Evolutionary conservation across 352 stramenopile genomes (phyloP), one percentile per base, ranked within the genome.

Genomic region (Phytophthora fragariae): DNA sequence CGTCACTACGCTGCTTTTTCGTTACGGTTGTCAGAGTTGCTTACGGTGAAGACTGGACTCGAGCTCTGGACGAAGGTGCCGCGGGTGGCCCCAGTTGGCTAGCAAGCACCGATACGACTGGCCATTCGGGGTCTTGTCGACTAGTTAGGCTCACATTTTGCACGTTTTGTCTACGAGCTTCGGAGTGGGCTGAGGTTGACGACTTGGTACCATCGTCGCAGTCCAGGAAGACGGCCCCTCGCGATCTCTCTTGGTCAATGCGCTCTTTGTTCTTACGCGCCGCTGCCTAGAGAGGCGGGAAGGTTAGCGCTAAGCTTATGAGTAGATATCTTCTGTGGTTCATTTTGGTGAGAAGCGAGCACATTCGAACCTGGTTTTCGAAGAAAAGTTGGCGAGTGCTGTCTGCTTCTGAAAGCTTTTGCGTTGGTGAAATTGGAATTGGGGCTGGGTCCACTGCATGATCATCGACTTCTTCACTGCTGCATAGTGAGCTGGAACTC

Each of bases 211-310:
- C 19, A 19, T 65, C 55, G 1, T 41, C 49, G 33, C 3, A 57
- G 9, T 77, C 65, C 9, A 82, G 47, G 59, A 87, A 82, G 5
- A 65, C 63, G 17, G 78, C 56, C 4, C 79, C 60, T 5, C 60
- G 52, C 0, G 65, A 69, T 54, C 68, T 80, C 35, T 92, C 82
- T 50, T 80, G 67, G 21, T 85, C 82, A 24, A 86, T 74, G 19
- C 82, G 79, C 33, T 91, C 81, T 68, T 86, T 86, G 65, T 91
- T 91, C 12, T 63, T 64, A 3, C 75, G 70, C 14, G 84, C 86
- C 24, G 86, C 86, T 49, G 82, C 81, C 84, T 93, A 50, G 12
- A 57, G 35, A 41, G 35, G 12, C 1, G 35, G 35, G 37, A 17
- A 10, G 17, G 14, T 12, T 44, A 10, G 37, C 37, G 29, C 17